Conservation (phyloP, 129 eudicot species). For the Apium graveolens region DNA sequence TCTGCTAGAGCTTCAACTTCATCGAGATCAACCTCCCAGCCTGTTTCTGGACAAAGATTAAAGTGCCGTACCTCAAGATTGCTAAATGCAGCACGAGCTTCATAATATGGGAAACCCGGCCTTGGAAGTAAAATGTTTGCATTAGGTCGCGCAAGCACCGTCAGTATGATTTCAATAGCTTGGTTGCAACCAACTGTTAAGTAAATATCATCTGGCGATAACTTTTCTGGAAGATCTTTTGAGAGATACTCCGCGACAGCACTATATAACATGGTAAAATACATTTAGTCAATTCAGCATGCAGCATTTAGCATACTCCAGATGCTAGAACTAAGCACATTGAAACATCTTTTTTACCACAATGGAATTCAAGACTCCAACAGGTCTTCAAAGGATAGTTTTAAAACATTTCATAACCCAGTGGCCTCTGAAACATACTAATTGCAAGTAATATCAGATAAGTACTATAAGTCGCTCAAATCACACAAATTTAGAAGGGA, state of each 20-base stretch:
- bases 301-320: background rate
- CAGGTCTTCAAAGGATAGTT: too few species aligned
- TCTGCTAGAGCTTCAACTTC: conserved; percentile 70
- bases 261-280: conserved; percentile 14
- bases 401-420: too few species aligned
- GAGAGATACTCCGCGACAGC: conserved; percentile 74
- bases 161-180: conserved; percentile 50
- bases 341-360: background rate
- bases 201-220: conserved; percentile 67
- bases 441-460: background rate
- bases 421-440: background rate
- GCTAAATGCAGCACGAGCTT: conserved; percentile 39
- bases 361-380: too few species aligned
- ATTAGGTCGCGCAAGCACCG: conserved; percentile 47
- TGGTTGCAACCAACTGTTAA: conserved; percentile 66
- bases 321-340: background rate
- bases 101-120: conserved; percentile 72
- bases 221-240: conserved; percentile 56
- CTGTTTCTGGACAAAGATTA: conserved; percentile 57
- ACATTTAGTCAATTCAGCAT: background rate
- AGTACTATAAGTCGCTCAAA: background rate
- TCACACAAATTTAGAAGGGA: background rate
- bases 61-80: conserved; percentile 56
- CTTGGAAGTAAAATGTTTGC: conserved; percentile 78
- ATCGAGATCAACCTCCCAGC: conserved; percentile 72